These are phyloP conservation scores for Penicillium verrucosum DNA, from an alignment of 2,329 filamentous ascomycete species.

Conservation along the genomic window DNA sequence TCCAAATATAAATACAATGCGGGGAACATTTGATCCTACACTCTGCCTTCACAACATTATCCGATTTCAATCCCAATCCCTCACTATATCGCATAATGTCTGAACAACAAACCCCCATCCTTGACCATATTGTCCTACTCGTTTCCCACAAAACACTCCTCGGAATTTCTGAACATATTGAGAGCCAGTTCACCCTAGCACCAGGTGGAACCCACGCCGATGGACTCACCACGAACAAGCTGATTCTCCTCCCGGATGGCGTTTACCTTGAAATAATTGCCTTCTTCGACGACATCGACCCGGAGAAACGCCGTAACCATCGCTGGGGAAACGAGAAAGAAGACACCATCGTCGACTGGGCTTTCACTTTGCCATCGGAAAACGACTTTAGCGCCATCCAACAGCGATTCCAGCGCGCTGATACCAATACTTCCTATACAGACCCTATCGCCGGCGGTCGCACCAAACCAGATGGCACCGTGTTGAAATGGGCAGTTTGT, in stretches of 20 bases:
- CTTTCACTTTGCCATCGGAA: slow-evolving; percentile 16
- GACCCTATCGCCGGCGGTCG: slow-evolving; percentile 9
- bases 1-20: neutral
- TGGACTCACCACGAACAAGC: slow-evolving; percentile 20
- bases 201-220: slow-evolving; percentile 18
- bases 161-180: slow-evolving; percentile 3
- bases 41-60: neutral
- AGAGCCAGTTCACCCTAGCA: slow-evolving; percentile 13
- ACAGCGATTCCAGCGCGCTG: neutral
- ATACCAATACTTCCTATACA: slow-evolving; percentile 2
- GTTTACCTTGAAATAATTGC: slow-evolving; percentile 20
- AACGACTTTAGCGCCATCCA: slow-evolving; percentile 12
- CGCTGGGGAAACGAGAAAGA: slow-evolving; percentile 20
- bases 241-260: slow-evolving; percentile 17
- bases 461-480: slow-evolving; percentile 10
- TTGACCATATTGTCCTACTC: slow-evolving; percentile 15
- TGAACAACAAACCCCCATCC: slow-evolving; percentile 2
- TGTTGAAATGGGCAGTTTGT: slow-evolving; percentile 12
- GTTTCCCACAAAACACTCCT: slow-evolving; percentile 12
- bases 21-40: neutral
- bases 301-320: slow-evolving; percentile 14
- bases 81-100: neutral
- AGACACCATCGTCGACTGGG: slow-evolving; percentile 20
- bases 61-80: neutral
- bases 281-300: slow-evolving; percentile 19